A percentile compares a stretch with the other conserved stretches of the same genome.
Evolutionary conservation across 192 early-diverging fungal species (phyloP).

Genomic region (Phycomyces nitens): DNA sequence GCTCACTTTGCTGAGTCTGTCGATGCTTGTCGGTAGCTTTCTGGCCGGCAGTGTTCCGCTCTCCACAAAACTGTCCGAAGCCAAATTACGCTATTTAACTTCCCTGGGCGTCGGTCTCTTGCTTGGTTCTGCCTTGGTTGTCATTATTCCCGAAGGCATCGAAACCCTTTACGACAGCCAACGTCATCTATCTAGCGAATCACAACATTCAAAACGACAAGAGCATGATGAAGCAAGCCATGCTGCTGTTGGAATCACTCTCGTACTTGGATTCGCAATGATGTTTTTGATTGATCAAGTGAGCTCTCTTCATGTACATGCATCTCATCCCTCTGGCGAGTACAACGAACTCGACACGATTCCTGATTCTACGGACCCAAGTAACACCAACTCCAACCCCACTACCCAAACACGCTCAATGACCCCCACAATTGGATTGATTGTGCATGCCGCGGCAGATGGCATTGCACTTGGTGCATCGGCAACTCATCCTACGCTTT

Average conservation of each 20-base stretch:
- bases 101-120: constrained; percentile 87
- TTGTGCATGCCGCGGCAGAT: constrained; percentile 94
- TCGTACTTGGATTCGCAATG: constrained; percentile 78
- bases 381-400: not conserved
- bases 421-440: constrained; percentile 79
- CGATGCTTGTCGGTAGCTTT: constrained; percentile 86
- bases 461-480: constrained; percentile 93
- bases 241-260: constrained; percentile 72
- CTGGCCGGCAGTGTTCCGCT: constrained; percentile 86
- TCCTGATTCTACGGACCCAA: constrained; percentile 2
- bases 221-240: constrained; percentile 34
- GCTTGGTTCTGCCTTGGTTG: constrained; percentile 85
- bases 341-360: not conserved
- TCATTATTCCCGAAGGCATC: constrained; percentile 94
- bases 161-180: constrained; percentile 69
- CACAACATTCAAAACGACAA: not conserved
- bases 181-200: not conserved
- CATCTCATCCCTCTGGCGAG: not conserved
- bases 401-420: constrained; percentile 7
- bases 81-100: constrained; percentile 68
- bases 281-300: constrained; percentile 90
- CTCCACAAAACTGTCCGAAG: constrained; percentile 71
- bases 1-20: constrained; percentile 58
- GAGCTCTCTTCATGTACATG: constrained; percentile 38
- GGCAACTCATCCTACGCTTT: constrained; percentile 56